Evolutionary conservation across 371 early-diverging fungal species (phyloP), one percentile per base, ranked within the genome.

Genomic region (Blakeslea trispora): DNA sequence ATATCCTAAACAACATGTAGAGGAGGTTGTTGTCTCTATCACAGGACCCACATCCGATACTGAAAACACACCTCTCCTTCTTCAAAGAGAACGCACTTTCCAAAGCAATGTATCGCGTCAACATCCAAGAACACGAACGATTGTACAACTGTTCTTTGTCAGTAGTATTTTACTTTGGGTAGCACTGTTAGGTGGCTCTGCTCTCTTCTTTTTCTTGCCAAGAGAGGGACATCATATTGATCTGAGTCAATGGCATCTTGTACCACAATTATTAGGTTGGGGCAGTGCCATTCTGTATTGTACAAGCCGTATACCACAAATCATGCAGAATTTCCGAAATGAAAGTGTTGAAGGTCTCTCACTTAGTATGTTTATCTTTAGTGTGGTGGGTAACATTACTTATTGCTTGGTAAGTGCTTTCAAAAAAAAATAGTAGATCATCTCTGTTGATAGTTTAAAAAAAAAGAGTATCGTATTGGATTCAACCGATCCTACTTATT

Each of bases 351-450:
- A 90, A 55, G 93, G 94, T 0, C 69, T 95, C 37, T 81, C 87
- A 14, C 61, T 92, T 48, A 69, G 74, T 56, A 90, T 95, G 89
- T 94, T 95, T 67, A 54, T 85, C 22, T 88, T 89, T 71, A 88
- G 92, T 42, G 84, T 91, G n/a, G 57, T 87, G 17, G 94, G 92
- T 34, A 95, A 95, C 73, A 50, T 87, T 7, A 86, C 92, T 5
- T 94, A 71, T 51, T 76, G 75, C 42, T 37, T 75, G 59, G 80
- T 76, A 74, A 71, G 68, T 50, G 22, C 10, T 19, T 21, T 9
- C 44, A 11, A 41, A 14, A 1, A 18, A 40, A 18, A 39, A 48
- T 5, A 19, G 21, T 21, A 11, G 13, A 40, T 11, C 17, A 43
- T 37, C 11, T 45, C n/a, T n/a, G n/a, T n/a, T n/a, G n/a, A n/a